Percentiles rank a stretch among this genome's conserved stretches.
These are phyloP conservation scores for Aspergillus funiculosus DNA, from an alignment of 495 filamentous ascomycete genomes.

Conservation along the genomic window DNA sequence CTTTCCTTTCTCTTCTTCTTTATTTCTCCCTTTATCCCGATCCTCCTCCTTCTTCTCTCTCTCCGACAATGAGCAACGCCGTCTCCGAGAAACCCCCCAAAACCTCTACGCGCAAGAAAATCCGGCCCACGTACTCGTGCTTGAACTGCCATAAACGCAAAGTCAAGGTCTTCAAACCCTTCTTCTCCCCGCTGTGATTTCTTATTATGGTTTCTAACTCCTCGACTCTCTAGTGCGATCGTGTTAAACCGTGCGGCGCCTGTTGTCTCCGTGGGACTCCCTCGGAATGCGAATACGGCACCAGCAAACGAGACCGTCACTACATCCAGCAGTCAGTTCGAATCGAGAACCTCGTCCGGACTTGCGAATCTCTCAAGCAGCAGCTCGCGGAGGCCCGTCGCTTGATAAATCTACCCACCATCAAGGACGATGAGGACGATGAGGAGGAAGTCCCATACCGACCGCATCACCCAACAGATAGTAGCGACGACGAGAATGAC, in stretches of 20 bases:
- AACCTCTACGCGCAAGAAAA: conserved; percentile 20
- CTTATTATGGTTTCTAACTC: not conserved
- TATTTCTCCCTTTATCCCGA: not conserved
- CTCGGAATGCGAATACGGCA: conserved; percentile 28
- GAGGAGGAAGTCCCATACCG: not conserved
- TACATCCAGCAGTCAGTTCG: conserved; percentile 25
- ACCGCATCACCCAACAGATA: not conserved
- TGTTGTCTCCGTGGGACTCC: conserved; percentile 27
- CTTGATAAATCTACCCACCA: conserved; percentile 13
- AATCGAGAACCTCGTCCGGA: conserved; percentile 22
- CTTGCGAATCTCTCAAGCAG: conserved; percentile 17
- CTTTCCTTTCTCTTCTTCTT: not conserved
- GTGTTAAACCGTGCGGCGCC: conserved; percentile 27
- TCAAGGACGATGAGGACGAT: conserved; percentile 20
- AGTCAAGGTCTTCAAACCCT: conserved; percentile 18
- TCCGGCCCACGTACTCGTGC: conserved; percentile 28
- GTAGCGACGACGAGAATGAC: conserved; percentile 1
- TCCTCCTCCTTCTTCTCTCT: not conserved
- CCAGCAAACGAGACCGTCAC: conserved; percentile 24
- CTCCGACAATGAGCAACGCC: conserved; percentile 4
- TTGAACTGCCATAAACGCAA: conserved; percentile 29
- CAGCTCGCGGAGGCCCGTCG: conserved; percentile 21
- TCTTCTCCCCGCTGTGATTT: not conserved
- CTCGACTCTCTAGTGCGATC: conserved; percentile 20
- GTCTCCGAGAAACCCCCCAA: not conserved